Conservation (phyloP, 1,284 basidiomycete species). For the Ustilago shanxiensis region DNA sequence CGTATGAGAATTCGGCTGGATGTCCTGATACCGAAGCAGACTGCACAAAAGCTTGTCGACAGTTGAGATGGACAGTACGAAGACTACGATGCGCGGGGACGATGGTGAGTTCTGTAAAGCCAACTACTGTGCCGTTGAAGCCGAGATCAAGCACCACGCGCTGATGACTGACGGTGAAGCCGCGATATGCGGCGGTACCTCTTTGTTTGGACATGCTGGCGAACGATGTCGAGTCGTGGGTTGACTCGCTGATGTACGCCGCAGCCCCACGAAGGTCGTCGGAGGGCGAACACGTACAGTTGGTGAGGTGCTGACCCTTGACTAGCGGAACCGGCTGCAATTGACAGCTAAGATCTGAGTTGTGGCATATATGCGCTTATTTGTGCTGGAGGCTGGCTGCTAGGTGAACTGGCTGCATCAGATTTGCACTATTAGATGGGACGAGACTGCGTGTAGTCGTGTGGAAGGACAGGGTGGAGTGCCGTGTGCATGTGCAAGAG, state of each 20-base stretch:
- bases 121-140: slow-evolving; percentile 75
- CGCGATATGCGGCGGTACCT: slow-evolving; percentile 49
- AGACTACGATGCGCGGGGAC: slow-evolving; percentile 82
- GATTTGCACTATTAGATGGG: not conserved
- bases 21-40: slow-evolving; percentile 75
- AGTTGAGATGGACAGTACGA: slow-evolving; percentile 84
- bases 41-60: slow-evolving; percentile 84
- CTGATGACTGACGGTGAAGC: slow-evolving; percentile 76
- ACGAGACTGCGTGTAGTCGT: not conserved
- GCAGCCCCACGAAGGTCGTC: not conserved
- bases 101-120: slow-evolving; percentile 88
- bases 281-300: not conserved
- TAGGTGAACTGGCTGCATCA: not conserved
- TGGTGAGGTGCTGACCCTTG: not conserved
- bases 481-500: not conserved
- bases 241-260: not conserved
- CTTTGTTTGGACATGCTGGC: slow-evolving; percentile 43
- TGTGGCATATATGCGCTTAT: not conserved
- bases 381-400: not conserved
- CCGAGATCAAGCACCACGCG: slow-evolving; percentile 90
- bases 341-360: not conserved
- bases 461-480: not conserved
- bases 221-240: not conserved
- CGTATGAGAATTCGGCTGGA: slow-evolving; percentile 79
- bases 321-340: not conserved